phyloP scores from a whole-genome alignment of 1,139 yeast genomes.

The Scheffersomyces parashehatae region DNA sequence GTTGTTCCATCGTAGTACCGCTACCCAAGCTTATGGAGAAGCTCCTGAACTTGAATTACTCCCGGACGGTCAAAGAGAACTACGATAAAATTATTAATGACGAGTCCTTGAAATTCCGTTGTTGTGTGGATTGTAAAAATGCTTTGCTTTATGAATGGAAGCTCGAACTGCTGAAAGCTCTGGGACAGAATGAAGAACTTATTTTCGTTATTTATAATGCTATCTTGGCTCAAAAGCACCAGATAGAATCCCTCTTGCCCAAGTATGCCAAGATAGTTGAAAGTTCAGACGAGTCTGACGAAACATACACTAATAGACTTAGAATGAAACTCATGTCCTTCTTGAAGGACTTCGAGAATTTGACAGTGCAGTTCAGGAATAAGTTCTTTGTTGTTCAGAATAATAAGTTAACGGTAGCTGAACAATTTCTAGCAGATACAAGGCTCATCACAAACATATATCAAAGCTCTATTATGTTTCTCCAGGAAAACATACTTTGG shows the following conservation, averaged over 20 bases:
- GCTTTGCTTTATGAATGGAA: constrained; percentile 59
- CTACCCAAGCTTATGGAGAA: constrained; percentile 47
- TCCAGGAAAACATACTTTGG: constrained; percentile 34
- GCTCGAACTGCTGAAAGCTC: constrained; percentile 35
- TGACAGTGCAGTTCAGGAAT: constrained; percentile 25
- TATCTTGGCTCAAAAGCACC: constrained; percentile 33
- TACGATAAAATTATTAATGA: constrained; percentile 14
- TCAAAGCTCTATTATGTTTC: constrained; percentile 32
- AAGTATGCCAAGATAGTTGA: constrained; percentile 22
- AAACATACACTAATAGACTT: constrained; percentile 18
- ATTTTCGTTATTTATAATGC: constrained; percentile 34
- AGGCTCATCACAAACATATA: constrained; percentile 34
- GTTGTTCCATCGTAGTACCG: constrained; percentile 76
- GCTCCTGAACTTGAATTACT: constrained; percentile 38
- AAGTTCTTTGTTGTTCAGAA: constrained; percentile 18
- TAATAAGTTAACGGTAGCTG: constrained; percentile 17
- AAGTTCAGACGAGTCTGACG: constrained; percentile 10
- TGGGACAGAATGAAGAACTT: constrained; percentile 6
- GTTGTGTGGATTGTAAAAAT: constrained; percentile 72
- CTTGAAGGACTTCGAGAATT: constrained; percentile 37
- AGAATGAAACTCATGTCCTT: constrained; percentile 29
- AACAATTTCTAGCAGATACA: constrained; percentile 13
- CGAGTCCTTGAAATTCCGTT: constrained; percentile 30
- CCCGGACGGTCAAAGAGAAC: constrained; percentile 26
- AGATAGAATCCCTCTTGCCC: constrained; percentile 32